A percentile compares a stretch with the other conserved stretches of the same genome.
Evolutionary conservation across 352 stramenopile species (phyloP).

Genomic region (Blastocystis sp.): DNA sequence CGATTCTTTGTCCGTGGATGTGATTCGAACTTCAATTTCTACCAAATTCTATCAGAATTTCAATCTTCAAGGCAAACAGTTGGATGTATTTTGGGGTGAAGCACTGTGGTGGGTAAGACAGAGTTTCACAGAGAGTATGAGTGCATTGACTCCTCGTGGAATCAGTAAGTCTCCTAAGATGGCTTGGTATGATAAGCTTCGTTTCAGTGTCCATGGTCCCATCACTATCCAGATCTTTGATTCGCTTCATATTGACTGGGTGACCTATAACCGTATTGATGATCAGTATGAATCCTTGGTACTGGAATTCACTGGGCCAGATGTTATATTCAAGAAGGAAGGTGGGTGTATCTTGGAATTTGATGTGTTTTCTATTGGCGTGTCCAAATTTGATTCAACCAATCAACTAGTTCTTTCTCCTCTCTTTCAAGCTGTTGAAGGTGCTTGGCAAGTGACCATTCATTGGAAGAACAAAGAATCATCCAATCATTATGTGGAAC

Average conservation of each 20-base stretch:
- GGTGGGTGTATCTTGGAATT: constrained; percentile 8
- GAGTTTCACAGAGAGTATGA: constrained; percentile 19
- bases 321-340: neutral
- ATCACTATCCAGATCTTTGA: constrained; percentile 1
- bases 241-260: constrained; percentile 29
- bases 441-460: neutral
- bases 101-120: neutral
- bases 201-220: constrained; percentile 52
- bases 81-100: constrained; percentile 44
- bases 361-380: constrained; percentile 47
- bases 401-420: constrained; percentile 19
- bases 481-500: constrained; percentile 51
- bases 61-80: neutral
- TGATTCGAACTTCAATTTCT: constrained; percentile 9
- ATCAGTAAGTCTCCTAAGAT: constrained; percentile 56
- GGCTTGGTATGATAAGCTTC: constrained; percentile 48
- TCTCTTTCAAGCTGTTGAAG: neutral
- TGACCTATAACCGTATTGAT: neutral
- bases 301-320: neutral
- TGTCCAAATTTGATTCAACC: neutral
- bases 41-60: constrained; percentile 59
- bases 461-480: constrained; percentile 24
- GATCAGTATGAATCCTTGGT: constrained; percentile 20
- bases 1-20: constrained; percentile 3
- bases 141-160: constrained; percentile 17